Base-by-base conservation (phyloP, 225 moss, liverwort and hornwort species). In the Polytrichum formosum region DNA sequence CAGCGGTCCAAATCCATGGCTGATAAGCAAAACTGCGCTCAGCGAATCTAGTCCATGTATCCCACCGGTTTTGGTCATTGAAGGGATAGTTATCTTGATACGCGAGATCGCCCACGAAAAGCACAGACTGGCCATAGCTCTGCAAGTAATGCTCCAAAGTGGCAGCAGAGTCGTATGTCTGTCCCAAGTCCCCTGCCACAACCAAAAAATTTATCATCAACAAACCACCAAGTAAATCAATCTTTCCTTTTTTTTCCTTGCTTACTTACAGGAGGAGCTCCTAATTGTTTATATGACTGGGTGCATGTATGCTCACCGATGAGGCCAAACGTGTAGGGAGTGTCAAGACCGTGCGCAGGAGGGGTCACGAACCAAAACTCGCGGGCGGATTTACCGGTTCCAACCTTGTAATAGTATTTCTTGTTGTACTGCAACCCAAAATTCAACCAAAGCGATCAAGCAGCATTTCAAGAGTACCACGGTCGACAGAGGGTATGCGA, bases 11-110 rank as follows among this genome's bases (percentile, higher is more conserved):
- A 4, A 98, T 91, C 76, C 74, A 98, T 18, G 98, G 81, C 81
- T 98, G 98, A 55, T 92, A 94, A n/a, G 98, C 94, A 4, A 82
- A 74, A 60, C 98, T 91, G 7, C 86, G 86, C 74, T 98, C 92
- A 16, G 88, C 4, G 28, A 98, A 74, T 20, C 92, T 90, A 28
- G 88, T 86, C 98, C 98, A 98, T 2, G 90, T 91, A 54, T 98
- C 98, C 64, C 21, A 98, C 17, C 94, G 89, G 26, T 85, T 81
- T 71, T 88, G 84, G 68, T 92, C 35, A 68, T 98, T 75, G 16
- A 74, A 72, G 0, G 88, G 87, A 63, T 94, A 98, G 26, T 69
- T 28, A 80, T 98, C 98, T 73, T 95, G 92, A 21, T 98, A 98
- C 0, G 98, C 94, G 0, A 98, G 74, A n/a, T 98, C 94, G 0